Percentiles rank a stretch among this genome's conserved stretches.
Evolutionary conservation across 2,329 filamentous ascomycete species (phyloP).

Genomic region (Chaetomiaceae sp.): DNA sequence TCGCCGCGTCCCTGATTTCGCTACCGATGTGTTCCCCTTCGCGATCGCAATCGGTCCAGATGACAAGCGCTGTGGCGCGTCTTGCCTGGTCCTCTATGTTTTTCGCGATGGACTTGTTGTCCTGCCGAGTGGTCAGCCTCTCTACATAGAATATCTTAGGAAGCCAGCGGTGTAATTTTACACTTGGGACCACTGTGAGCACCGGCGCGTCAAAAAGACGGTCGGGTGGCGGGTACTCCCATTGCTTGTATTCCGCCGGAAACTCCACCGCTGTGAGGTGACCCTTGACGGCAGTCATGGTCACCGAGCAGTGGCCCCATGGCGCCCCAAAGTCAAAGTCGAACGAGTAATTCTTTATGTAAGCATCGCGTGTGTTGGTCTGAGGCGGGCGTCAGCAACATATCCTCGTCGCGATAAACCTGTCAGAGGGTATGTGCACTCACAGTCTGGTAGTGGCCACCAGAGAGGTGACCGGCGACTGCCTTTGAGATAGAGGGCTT

Average conservation of each 20-base stretch:
- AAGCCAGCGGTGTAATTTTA: conserved; percentile 42
- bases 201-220: conserved; percentile 79
- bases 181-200: conserved; percentile 61
- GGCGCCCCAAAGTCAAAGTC: conserved; percentile 76
- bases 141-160: background rate
- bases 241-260: conserved; percentile 66
- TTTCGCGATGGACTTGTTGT: conserved; percentile 73
- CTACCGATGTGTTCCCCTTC: conserved; percentile 95
- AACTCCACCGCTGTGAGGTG: conserved; percentile 85
- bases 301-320: conserved; percentile 80
- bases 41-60: conserved; percentile 98
- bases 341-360: conserved; percentile 93
- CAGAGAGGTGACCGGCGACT: conserved; percentile 83
- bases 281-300: conserved; percentile 89
- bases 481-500: conserved; percentile 94
- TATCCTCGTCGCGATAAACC: background rate
- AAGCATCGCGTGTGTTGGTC: conserved; percentile 67
- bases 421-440: conserved; percentile 34
- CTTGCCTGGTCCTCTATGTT: conserved; percentile 81
- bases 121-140: conserved; percentile 40
- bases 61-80: conserved; percentile 71
- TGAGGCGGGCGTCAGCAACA: conserved; percentile 34
- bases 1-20: conserved; percentile 80
- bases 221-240: conserved; percentile 75
- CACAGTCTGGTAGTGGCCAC: conserved; percentile 67